Conservation (phyloP, 768 basidiomycete genomes). For the Vararia minispora region DNA sequence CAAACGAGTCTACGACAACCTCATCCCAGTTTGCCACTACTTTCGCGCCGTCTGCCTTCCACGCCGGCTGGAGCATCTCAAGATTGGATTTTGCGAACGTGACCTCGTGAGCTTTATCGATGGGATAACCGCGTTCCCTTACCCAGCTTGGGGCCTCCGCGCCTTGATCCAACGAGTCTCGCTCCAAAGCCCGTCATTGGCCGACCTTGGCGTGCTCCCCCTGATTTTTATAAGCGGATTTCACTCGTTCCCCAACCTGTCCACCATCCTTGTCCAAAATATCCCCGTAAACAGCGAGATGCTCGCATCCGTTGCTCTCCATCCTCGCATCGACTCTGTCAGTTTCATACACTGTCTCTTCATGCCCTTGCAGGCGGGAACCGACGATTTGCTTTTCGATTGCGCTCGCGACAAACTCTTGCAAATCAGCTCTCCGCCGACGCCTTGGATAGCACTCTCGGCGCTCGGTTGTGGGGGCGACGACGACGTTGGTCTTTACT, state of each 20-base stretch:
- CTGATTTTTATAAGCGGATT: background rate
- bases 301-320: no score
- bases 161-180: background rate
- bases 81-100: background rate
- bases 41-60: constrained; percentile 2
- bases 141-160: background rate
- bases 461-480: background rate
- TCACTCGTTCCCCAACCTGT: background rate
- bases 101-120: background rate
- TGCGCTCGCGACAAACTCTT: background rate
- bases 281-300: no score
- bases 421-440: background rate
- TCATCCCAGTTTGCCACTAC: background rate
- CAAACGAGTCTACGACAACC: no score
- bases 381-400: background rate
- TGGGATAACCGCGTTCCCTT: background rate
- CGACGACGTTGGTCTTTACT: background rate
- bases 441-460: background rate
- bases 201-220: background rate
- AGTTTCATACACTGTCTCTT: background rate
- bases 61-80: background rate
- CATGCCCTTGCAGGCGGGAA: background rate
- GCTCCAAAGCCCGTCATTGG: background rate
- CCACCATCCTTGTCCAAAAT: no score
- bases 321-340: background rate